Conservation (phyloP, 371 early-diverging fungal genomes). For the Mortierella sp. region DNA sequence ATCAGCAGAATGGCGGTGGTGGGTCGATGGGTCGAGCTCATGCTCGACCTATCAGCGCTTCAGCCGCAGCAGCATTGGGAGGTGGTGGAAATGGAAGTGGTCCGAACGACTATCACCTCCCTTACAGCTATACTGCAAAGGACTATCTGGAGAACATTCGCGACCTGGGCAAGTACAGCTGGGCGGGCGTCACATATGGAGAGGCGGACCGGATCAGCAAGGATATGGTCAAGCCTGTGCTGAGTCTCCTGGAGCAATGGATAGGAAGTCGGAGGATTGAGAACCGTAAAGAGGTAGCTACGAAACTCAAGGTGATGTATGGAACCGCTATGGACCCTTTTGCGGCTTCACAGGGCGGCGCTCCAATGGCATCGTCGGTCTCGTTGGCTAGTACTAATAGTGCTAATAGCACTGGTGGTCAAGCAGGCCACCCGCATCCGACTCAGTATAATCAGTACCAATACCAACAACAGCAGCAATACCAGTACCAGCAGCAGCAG, state of each 20-base stretch:
- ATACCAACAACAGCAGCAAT: conserved; percentile 2
- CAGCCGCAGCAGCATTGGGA: conserved; percentile 9
- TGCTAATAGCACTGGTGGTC: conserved; percentile 29
- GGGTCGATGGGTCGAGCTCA: conserved; percentile 8
- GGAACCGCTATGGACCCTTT: conserved; percentile 36
- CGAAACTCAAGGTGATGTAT: conserved; percentile 55
- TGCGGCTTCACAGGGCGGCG: not conserved
- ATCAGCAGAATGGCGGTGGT: conserved; percentile 7
- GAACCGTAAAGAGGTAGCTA: conserved; percentile 47
- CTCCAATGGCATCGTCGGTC: conserved; percentile 15
- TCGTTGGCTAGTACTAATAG: conserved; percentile 47
- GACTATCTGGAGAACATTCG: conserved; percentile 38
- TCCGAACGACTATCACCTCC: not conserved
- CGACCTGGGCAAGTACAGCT: conserved; percentile 53
- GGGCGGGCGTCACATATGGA: conserved; percentile 55
- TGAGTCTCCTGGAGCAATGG: conserved; percentile 44
- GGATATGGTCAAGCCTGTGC: conserved; percentile 48
- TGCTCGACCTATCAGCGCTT: conserved; percentile 16
- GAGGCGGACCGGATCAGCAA: conserved; percentile 51
- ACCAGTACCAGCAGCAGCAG: conserved; percentile 10
- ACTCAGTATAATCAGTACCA: not conserved
- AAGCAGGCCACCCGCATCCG: not conserved
- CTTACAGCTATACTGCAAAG: not conserved
- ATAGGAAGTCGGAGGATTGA: conserved; percentile 34
- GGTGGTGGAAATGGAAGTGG: not conserved